phyloP scores from a whole-genome alignment of 202 grass and related monocot species.

The Zoysia matrella region DNA sequence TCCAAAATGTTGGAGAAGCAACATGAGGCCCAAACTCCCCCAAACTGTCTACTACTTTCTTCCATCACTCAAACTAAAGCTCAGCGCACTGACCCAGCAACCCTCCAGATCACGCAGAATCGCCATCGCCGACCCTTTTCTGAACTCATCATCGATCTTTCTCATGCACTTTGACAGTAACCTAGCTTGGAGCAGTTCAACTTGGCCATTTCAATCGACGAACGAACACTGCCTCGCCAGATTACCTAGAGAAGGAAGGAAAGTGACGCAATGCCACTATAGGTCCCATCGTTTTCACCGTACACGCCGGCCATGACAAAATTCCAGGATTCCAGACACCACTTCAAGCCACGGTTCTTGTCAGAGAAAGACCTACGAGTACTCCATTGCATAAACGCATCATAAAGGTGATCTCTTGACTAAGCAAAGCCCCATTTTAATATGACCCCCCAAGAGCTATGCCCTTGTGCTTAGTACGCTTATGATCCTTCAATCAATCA shows the following conservation, averaged over 20 bases:
- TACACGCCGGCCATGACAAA: not conserved
- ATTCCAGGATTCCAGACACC: conserved; percentile 46
- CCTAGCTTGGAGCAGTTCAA: not conserved
- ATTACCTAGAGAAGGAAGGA: conserved; percentile 17
- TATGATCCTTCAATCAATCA: conserved; percentile 22
- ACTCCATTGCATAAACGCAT: conserved; percentile 6
- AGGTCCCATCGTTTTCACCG: not conserved
- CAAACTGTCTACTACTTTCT: not conserved
- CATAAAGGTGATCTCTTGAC: conserved; percentile 28
- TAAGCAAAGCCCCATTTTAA: conserved; percentile 26
- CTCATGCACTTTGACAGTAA: conserved; percentile 18
- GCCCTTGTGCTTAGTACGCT: not conserved
- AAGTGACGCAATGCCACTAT: conserved; percentile 26
- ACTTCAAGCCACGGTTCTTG: conserved; percentile 13
- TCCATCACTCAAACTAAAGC: conserved; percentile 29
- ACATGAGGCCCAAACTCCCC: conserved; percentile 37
- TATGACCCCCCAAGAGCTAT: conserved; percentile 33
- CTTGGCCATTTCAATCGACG: conserved; percentile 7
- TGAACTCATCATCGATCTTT: not conserved
- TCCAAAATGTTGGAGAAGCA: not conserved
- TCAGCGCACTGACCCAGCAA: conserved; percentile 28
- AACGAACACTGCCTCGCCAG: conserved; percentile 2
- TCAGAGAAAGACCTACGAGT: conserved; percentile 14
- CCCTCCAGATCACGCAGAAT: conserved; percentile 22
- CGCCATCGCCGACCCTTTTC: not conserved